phyloP scores from a whole-genome alignment of 768 basidiomycete species.

The Lactifluus subvellereus region DNA sequence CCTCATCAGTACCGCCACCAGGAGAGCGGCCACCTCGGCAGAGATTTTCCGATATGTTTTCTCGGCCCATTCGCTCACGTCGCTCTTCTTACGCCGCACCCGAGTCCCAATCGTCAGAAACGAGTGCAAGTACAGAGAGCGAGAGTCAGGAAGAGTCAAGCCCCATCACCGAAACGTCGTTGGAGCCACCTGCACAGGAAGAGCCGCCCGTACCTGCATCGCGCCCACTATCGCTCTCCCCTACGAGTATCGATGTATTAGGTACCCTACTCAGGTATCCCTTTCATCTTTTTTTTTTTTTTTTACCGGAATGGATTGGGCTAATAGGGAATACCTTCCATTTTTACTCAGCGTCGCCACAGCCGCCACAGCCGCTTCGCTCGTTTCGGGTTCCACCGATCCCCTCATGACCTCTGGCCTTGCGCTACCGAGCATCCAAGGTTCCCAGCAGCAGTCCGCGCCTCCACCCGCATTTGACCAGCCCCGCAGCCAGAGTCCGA shows the following conservation, averaged over 20 bases:
- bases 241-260: constrained; percentile 74
- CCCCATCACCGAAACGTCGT: constrained; percentile 3
- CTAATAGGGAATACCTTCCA: background rate
- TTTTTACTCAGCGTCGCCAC: constrained; percentile 61
- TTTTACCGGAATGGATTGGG: background rate
- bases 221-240: constrained; percentile 41
- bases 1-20: constrained; percentile 12
- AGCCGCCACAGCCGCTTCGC: constrained; percentile 85
- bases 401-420: constrained; percentile 56
- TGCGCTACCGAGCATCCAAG: constrained; percentile 33
- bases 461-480: background rate
- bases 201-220: constrained; percentile 14
- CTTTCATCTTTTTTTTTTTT: constrained; percentile 4
- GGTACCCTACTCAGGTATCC: constrained; percentile 76
- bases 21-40: constrained; percentile 11
- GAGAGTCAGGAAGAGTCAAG: constrained; percentile 9
- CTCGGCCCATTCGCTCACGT: constrained; percentile 21
- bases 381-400: constrained; percentile 67
- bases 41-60: constrained; percentile 15
- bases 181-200: constrained; percentile 1
- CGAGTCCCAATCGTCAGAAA: constrained; percentile 14
- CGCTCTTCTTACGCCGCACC: constrained; percentile 23
- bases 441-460: constrained; percentile 7
- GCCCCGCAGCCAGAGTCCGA: background rate
- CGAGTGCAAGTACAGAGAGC: constrained; percentile 4